Evolutionary conservation across 768 basidiomycete species (phyloP).

Genomic region (Cystofilobasidium ferigula): DNA sequence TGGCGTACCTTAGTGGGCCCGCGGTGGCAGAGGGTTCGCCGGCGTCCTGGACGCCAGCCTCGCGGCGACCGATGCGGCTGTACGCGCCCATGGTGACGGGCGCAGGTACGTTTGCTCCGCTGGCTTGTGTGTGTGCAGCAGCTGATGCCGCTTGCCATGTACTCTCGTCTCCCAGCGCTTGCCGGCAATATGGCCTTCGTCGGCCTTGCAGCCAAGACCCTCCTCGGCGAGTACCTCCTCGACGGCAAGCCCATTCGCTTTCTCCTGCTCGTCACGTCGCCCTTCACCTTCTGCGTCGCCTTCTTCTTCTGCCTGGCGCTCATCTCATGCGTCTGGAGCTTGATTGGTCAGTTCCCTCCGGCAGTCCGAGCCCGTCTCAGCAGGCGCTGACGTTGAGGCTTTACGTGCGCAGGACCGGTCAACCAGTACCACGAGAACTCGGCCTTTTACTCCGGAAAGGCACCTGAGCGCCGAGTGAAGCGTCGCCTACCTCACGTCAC

Average conservation of each 20-base stretch:
- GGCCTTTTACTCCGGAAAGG: not conserved
- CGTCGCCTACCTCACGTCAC: constrained; percentile 7
- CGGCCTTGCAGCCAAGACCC: constrained; percentile 42
- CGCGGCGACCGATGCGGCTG: constrained; percentile 17
- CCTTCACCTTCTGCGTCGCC: constrained; percentile 55
- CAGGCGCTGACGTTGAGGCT: not conserved
- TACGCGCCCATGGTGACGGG: constrained; percentile 33
- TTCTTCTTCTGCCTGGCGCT: constrained; percentile 34
- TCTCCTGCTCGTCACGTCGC: constrained; percentile 52
- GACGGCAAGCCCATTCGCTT: constrained; percentile 58
- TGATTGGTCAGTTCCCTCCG: constrained; percentile 31
- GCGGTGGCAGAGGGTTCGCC: not conserved
- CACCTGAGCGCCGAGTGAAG: not conserved
- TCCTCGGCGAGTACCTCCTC: constrained; percentile 57
- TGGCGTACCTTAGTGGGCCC: not conserved
- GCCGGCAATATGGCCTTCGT: constrained; percentile 23
- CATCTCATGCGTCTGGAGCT: constrained; percentile 33
- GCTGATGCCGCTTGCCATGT: not conserved
- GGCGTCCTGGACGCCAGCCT: too few relatives aligned
- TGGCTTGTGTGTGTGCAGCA: constrained; percentile 15
- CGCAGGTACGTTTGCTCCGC: constrained; percentile 27
- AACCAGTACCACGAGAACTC: constrained; percentile 35
- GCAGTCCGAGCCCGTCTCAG: constrained; percentile 27
- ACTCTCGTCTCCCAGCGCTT: not conserved
- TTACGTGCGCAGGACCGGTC: constrained; percentile 32